Conservation (phyloP, 805 yeast species). For the Starmerella floris region DNA sequence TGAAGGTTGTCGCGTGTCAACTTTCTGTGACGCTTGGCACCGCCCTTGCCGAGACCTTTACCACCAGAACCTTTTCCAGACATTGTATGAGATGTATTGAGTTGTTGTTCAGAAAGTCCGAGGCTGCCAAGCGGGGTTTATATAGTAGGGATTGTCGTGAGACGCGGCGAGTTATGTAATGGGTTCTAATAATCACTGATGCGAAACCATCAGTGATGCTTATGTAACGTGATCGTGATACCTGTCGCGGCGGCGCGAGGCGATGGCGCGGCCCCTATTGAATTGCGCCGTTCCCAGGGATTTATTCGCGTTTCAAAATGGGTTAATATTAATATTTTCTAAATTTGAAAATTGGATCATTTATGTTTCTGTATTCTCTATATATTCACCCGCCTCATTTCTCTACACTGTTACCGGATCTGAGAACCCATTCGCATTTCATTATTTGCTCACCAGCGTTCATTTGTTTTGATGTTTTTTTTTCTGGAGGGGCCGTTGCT, state of each 20-base stretch:
- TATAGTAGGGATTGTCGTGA: conserved; percentile 6
- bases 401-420: not conserved
- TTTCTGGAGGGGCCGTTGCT: not conserved
- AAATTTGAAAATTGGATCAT: not conserved
- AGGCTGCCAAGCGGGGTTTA: conserved; percentile 5
- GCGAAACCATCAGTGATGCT: conserved; percentile 16
- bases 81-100: conserved; percentile 38
- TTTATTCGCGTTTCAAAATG: not conserved
- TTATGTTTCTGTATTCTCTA: not conserved
- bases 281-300: too few relatives aligned
- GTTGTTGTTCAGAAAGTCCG: not conserved
- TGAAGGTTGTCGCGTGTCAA: conserved; percentile 98
- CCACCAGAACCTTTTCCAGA: conserved; percentile 99
- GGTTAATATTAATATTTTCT: not conserved
- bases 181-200: conserved; percentile 13
- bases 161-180: conserved; percentile 12
- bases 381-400: not conserved
- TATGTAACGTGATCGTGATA: conserved; percentile 5
- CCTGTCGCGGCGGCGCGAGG: too few relatives aligned
- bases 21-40: conserved; percentile 99
- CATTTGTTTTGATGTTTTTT: not conserved
- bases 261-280: too few relatives aligned
- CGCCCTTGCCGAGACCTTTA: conserved; percentile 99
- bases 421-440: not conserved
- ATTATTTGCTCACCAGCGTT: not conserved